phyloP scores from a whole-genome alignment of 129 eudicot species.

The Lonicera japonica region DNA sequence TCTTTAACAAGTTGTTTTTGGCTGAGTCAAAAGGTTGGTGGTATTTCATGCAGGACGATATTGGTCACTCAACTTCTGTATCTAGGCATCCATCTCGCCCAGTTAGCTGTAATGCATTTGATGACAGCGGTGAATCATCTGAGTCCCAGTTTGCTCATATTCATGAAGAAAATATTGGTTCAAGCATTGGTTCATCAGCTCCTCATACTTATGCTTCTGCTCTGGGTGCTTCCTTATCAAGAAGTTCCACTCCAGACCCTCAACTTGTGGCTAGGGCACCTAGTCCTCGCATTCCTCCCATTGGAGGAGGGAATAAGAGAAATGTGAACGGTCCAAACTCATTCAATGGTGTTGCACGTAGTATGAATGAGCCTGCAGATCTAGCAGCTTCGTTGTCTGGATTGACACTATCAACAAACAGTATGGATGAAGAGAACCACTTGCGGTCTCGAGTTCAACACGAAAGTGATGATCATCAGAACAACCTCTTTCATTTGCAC shows the following conservation, averaged over 20 bases:
- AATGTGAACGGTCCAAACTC: constrained; percentile 29
- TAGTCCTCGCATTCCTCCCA: constrained; percentile 66
- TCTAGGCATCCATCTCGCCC: constrained; percentile 67
- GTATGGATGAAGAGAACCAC: constrained; percentile 41
- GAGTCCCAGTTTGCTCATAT: constrained; percentile 48
- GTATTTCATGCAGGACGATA: constrained; percentile 52
- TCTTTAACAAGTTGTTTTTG: background rate
- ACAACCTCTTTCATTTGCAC: too few species aligned
- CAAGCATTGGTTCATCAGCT: constrained; percentile 30
- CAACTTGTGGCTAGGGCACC: constrained; percentile 57
- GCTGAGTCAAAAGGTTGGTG: background rate
- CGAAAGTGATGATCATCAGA: too few species aligned
- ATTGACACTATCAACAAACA: constrained; percentile 45
- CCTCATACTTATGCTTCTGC: constrained; percentile 78
- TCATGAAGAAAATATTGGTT: constrained; percentile 32
- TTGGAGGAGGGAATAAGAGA: constrained; percentile 51
- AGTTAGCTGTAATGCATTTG: constrained; percentile 69
- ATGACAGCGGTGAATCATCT: constrained; percentile 39
- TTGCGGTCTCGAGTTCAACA: too few species aligned
- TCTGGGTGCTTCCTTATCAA: constrained; percentile 77
- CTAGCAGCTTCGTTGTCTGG: constrained; percentile 62
- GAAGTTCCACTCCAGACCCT: constrained; percentile 87
- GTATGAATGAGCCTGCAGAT: constrained; percentile 43
- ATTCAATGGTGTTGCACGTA: constrained; percentile 19
- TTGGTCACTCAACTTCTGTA: constrained; percentile 35